phyloP scores from a whole-genome alignment of 768 basidiomycete genomes.

The Pseudohyphozyma bogoriensis region DNA sequence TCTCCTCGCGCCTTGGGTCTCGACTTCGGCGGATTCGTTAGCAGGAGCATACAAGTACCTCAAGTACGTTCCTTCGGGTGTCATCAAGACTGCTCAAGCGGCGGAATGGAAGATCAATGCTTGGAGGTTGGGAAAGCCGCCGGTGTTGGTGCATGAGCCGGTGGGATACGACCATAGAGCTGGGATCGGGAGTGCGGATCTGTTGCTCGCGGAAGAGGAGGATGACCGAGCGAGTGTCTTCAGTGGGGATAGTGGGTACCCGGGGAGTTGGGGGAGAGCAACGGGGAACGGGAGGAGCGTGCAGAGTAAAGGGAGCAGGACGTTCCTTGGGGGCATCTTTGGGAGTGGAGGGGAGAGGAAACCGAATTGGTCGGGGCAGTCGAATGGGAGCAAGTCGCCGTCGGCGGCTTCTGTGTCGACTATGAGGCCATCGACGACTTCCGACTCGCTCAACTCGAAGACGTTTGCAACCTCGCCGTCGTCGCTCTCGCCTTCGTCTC shows the following conservation, averaged over 20 bases:
- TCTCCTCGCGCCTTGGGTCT: slow-evolving; percentile 91
- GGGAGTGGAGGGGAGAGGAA: not conserved
- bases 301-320: slow-evolving; percentile 1
- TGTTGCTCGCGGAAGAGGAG: not conserved
- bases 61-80: slow-evolving; percentile 85
- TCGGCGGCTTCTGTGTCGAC: not conserved
- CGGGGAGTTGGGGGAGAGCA: not conserved
- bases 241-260: not conserved
- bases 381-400: not conserved
- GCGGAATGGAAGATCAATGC: slow-evolving; percentile 94
- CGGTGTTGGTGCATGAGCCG: slow-evolving; percentile 45
- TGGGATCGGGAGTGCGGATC: not conserved
- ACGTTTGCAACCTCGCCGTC: not conserved
- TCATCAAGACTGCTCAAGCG: slow-evolving; percentile 88
- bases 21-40: slow-evolving; percentile 60
- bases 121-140: slow-evolving; percentile 95
- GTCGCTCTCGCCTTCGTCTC: not conserved
- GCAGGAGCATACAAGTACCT: slow-evolving; percentile 68
- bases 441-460: not conserved
- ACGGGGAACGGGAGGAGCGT: not conserved
- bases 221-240: not conserved
- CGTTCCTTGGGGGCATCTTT: slow-evolving; percentile 9
- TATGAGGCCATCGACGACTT: not conserved
- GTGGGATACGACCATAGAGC: slow-evolving; percentile 1
- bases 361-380: not conserved